Conservation (phyloP, 2,329 filamentous ascomycete species). For the Arthrobotrys pseudoclavata region DNA sequence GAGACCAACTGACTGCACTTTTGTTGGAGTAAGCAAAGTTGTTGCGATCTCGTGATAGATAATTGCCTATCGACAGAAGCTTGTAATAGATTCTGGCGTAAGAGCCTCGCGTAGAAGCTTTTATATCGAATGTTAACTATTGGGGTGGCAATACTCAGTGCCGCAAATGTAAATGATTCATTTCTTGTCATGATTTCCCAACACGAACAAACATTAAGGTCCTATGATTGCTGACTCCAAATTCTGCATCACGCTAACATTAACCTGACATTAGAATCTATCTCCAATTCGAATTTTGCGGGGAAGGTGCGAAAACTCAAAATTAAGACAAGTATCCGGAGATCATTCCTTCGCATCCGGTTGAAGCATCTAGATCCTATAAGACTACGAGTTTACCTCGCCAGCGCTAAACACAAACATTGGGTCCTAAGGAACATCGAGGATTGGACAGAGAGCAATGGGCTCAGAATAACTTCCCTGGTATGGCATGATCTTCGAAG, state of each 20-base stretch:
- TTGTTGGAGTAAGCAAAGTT: conserved; percentile 21
- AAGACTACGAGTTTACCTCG: conserved; percentile 17
- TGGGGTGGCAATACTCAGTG: conserved; percentile 16
- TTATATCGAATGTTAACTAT: conserved; percentile 22
- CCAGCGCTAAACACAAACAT: conserved; percentile 19
- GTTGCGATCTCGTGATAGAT: conserved; percentile 25
- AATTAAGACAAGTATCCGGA: background rate
- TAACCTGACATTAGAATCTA: background rate
- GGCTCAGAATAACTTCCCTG: conserved; percentile 11
- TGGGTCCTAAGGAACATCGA: conserved; percentile 39
- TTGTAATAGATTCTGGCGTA: background rate
- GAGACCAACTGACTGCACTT: conserved; percentile 47
- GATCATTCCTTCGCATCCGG: conserved; percentile 17
- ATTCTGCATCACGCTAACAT: background rate
- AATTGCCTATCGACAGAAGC: conserved; percentile 9
- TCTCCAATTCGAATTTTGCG: conserved; percentile 5
- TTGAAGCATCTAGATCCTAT: conserved; percentile 19
- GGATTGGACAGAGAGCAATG: conserved; percentile 35
- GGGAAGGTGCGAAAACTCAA: background rate
- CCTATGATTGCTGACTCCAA: conserved; percentile 10
- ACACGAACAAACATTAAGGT: conserved; percentile 25
- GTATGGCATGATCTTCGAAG: conserved; percentile 57
- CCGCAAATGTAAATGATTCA: conserved; percentile 40
- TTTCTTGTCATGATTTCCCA: conserved; percentile 48
- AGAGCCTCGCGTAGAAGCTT: conserved; percentile 28